phyloP scores from a whole-genome alignment of 192 early-diverging fungal species.

The Backusella mclennaniae region DNA sequence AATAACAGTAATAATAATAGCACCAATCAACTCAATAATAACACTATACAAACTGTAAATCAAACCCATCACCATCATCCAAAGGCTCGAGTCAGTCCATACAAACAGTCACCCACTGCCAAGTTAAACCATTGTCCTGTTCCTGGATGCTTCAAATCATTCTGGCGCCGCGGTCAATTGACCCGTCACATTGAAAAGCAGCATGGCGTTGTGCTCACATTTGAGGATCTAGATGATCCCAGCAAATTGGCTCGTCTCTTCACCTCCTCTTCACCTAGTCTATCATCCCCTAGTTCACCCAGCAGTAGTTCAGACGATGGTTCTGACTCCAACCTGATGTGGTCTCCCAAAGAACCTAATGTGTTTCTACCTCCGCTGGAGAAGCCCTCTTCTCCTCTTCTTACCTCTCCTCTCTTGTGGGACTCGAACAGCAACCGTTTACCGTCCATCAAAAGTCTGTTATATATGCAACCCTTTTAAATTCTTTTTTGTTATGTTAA shows the following conservation, averaged over 20 bases:
- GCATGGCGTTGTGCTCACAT: constrained; percentile 20
- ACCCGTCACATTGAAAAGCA: constrained; percentile 38
- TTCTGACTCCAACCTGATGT: background rate
- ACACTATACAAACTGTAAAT: background rate
- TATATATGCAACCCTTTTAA: constrained; percentile 10
- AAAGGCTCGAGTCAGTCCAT: constrained; percentile 25
- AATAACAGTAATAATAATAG: background rate
- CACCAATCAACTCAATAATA: background rate
- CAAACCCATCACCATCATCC: background rate
- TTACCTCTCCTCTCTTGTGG: background rate
- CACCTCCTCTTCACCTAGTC: background rate
- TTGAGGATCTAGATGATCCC: constrained; percentile 22
- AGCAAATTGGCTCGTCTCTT: constrained; percentile 9
- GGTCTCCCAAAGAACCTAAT: background rate
- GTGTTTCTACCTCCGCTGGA: constrained; percentile 7
- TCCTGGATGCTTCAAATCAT: constrained; percentile 33
- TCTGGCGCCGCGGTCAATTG: constrained; percentile 35
- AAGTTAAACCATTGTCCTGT: constrained; percentile 37
- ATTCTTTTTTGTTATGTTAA: constrained; percentile 1
- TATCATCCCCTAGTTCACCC: background rate
- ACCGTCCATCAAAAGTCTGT: constrained; percentile 14
- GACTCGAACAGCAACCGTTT: constrained; percentile 11
- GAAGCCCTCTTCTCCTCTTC: background rate
- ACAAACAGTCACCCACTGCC: constrained; percentile 18
- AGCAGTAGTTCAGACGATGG: background rate